Base-by-base conservation (phyloP, 2,329 filamentous ascomycete genomes). In the Helotiales sp. region DNA sequence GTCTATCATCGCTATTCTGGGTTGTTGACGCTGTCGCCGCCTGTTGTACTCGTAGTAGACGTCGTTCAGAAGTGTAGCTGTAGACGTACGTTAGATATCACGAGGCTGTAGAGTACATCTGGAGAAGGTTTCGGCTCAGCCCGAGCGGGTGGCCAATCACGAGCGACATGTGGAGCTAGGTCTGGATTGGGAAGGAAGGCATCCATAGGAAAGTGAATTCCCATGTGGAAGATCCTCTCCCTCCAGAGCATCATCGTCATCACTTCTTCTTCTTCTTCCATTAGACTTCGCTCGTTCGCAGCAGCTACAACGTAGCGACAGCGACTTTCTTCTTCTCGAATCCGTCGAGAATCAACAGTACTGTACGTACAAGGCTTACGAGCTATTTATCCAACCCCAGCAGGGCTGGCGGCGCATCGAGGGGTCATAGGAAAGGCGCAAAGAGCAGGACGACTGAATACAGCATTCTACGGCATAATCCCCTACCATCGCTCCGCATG, bases 121-220 rank as follows among this genome's bases (percentile, higher is more conserved):
- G 32, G n/a, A n/a, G 11, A 49, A 47, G 37, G 24, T 20, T 54
- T 37, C 24, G 50, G 50, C 32, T 32, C 13, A 10, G 11, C 11
- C 8, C 28, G 11, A 4, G 22, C 10, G 45, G 20, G 0, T 7
- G 20, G 34, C 54, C 54, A 64, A 64, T 64, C 52, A 64, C 54
- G 24, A 34, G 26, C 54, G 5, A 26, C 0, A 17, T 32, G 26
- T 49, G 13, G 22, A 26, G 1, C 10, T 13, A 34, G 22, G 30
- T 28, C 57, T 60, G 20, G 57, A 61, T 61, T 34, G 40, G 58
- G 59, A 52, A 61, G 34, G 59, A 37, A 40, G n/a, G 22, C 58
- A 32, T 26, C 26, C 50, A 55, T 34, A 55, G 52, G 28, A 55
- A 20, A 34, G 6, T 20, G 10, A 13, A 34, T 22, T 55, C 28